These are phyloP conservation scores for Diaporthe sp. DNA, from an alignment of 2,329 filamentous ascomycete genomes.

Conservation along the genomic window DNA sequence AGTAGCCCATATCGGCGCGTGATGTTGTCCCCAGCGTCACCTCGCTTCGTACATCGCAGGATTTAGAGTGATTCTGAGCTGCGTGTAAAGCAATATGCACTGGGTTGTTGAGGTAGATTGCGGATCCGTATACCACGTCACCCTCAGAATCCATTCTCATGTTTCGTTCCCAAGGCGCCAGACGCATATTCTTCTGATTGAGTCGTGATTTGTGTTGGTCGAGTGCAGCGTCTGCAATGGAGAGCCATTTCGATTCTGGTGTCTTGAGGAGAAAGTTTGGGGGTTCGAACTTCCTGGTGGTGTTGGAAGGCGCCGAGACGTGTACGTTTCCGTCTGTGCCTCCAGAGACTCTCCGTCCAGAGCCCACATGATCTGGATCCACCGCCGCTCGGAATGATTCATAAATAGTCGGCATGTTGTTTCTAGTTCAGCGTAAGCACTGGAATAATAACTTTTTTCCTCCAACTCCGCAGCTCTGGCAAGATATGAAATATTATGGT, in stretches of 20 bases:
- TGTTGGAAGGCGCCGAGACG: neutral
- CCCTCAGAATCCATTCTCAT: slow-evolving; percentile 14
- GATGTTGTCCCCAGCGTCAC: slow-evolving; percentile 2
- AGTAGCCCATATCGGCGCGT: slow-evolving; percentile 2
- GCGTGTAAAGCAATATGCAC: slow-evolving; percentile 8
- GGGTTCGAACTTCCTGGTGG: neutral
- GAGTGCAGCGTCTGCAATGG: slow-evolving; percentile 5
- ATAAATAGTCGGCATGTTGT: neutral
- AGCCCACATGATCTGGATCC: slow-evolving; percentile 8
- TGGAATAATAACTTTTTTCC: fast-evolving
- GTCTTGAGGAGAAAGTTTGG: slow-evolving; percentile 20
- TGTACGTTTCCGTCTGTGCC: neutral
- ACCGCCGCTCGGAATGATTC: slow-evolving; percentile 14
- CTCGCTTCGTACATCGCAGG: slow-evolving; percentile 13
- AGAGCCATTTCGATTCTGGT: slow-evolving; percentile 6
- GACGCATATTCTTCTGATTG: neutral
- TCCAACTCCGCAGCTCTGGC: too few relatives aligned
- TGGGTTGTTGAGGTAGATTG: slow-evolving; percentile 10
- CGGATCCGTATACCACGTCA: slow-evolving; percentile 1
- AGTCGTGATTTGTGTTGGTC: neutral
- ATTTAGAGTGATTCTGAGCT: neutral
- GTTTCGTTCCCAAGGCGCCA: slow-evolving; percentile 16
- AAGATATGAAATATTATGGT: neutral
- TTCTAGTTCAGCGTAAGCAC: neutral
- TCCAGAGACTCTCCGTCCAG: neutral